Conservation (phyloP, 2,329 filamentous ascomycete genomes). For the Xylariaceae sp. region DNA sequence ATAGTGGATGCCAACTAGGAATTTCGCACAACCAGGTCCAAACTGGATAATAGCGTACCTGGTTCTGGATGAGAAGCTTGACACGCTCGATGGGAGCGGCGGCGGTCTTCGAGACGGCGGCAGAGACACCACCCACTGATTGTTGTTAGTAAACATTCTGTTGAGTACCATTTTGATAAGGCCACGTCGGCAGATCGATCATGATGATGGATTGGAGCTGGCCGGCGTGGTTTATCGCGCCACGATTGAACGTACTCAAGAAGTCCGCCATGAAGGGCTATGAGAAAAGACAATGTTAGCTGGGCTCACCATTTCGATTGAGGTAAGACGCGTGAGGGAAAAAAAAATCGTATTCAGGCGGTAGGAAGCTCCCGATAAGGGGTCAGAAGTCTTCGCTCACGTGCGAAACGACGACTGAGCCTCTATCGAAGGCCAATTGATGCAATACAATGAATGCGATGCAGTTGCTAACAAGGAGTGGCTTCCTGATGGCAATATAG, state of each 20-base stretch:
- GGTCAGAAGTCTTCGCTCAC: constrained; percentile 6
- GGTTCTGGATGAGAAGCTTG: constrained; percentile 99
- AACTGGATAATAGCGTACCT: constrained; percentile 70
- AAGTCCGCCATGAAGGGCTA: constrained; percentile 97
- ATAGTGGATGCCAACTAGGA: no score
- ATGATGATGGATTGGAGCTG: constrained; percentile 7
- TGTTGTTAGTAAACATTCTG: no score
- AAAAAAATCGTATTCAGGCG: constrained; percentile 9
- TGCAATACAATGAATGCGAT: constrained; percentile 13
- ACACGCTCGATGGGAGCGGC: constrained; percentile 99
- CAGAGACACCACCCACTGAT: constrained; percentile 98
- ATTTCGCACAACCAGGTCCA: no score
- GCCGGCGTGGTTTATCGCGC: constrained; percentile 7
- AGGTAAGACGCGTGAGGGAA: constrained; percentile 5
- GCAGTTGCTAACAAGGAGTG: constrained; percentile 14
- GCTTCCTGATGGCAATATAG: constrained; percentile 1
- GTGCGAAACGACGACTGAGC: constrained; percentile 4
- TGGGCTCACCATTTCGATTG: constrained; percentile 16
- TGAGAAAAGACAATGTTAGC: constrained; percentile 22
- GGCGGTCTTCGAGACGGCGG: constrained; percentile 99
- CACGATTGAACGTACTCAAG: constrained; percentile 73
- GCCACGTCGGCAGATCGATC: neutral
- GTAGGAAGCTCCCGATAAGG: constrained; percentile 5
- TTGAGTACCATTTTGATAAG: neutral
- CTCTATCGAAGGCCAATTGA: constrained; percentile 16